Evolutionary conservation across 1,284 basidiomycete genomes (phyloP).

Genomic region (Somion occarium): DNA sequence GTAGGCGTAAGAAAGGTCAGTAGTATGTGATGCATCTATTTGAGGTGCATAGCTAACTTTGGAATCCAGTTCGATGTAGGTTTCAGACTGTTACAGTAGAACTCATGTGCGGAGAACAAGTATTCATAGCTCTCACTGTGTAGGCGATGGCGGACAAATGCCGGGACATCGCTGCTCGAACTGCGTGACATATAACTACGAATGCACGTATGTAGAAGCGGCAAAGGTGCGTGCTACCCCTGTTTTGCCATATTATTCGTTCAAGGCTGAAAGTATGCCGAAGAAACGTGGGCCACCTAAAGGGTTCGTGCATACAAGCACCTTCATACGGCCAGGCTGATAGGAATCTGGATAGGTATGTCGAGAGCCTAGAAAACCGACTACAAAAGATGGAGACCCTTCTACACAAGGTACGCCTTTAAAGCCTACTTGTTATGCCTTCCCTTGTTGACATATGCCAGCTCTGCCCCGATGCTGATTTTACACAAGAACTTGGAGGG

Average conservation of each 20-base stretch:
- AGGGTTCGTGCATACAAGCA: slow-evolving; percentile 53
- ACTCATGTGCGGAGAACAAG: too few relatives aligned
- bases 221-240: slow-evolving; percentile 4
- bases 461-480: slow-evolving; percentile 48
- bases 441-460: slow-evolving; percentile 15
- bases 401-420: slow-evolving; percentile 46
- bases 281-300: slow-evolving; percentile 83
- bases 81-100: too few relatives aligned
- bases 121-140: slow-evolving; percentile 1
- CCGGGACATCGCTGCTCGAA: slow-evolving; percentile 71
- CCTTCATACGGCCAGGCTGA: neutral
- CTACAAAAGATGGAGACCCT: slow-evolving; percentile 70
- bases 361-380: slow-evolving; percentile 68
- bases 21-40: neutral
- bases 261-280: slow-evolving; percentile 10
- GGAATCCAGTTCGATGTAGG: slow-evolving; percentile 51
- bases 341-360: slow-evolving; percentile 41
- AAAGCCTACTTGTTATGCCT: neutral
- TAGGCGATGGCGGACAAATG: slow-evolving; percentile 38
- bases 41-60: neutral
- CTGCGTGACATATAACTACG: slow-evolving; percentile 66
- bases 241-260: neutral
- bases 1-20: slow-evolving; percentile 72
- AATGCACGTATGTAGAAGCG: slow-evolving; percentile 70
- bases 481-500: slow-evolving; percentile 40